These are phyloP conservation scores for Citrullus mucosospermus DNA, from an alignment of 306 rosid species.

Conservation along the genomic window DNA sequence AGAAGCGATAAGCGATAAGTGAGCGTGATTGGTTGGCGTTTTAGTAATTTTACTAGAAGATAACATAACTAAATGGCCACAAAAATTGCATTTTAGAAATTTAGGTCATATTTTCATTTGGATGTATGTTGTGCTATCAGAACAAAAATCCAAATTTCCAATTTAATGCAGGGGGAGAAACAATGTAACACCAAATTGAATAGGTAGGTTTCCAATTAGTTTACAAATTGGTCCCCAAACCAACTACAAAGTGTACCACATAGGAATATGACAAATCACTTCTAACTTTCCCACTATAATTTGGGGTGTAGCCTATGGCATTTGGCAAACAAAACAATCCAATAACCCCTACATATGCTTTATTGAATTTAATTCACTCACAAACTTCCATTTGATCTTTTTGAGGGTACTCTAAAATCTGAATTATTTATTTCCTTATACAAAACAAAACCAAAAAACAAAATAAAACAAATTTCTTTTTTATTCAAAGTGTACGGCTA, in stretches of 20 bases:
- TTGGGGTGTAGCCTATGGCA: background rate
- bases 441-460: background rate
- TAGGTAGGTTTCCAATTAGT: background rate
- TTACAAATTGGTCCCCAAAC: background rate
- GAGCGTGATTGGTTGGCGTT: too few species aligned
- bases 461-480: background rate
- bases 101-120: too few species aligned
- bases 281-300: background rate
- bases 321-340: background rate
- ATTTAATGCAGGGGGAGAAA: background rate
- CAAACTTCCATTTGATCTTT: background rate
- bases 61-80: too few species aligned
- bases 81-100: too few species aligned
- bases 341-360: background rate
- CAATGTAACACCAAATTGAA: background rate
- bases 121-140: too few species aligned
- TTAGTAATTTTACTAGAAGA: too few species aligned
- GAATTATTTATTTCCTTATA: background rate
- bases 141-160: too few species aligned
- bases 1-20: too few species aligned
- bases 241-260: background rate
- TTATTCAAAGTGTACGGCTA: background rate
- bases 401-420: background rate
- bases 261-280: background rate
- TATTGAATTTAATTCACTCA: background rate